Percentiles rank a stretch among this genome's conserved stretches.
These are phyloP conservation scores for Nyctanthes arbortristis DNA, from an alignment of 257 asterid genomes.

Conservation along the genomic window DNA sequence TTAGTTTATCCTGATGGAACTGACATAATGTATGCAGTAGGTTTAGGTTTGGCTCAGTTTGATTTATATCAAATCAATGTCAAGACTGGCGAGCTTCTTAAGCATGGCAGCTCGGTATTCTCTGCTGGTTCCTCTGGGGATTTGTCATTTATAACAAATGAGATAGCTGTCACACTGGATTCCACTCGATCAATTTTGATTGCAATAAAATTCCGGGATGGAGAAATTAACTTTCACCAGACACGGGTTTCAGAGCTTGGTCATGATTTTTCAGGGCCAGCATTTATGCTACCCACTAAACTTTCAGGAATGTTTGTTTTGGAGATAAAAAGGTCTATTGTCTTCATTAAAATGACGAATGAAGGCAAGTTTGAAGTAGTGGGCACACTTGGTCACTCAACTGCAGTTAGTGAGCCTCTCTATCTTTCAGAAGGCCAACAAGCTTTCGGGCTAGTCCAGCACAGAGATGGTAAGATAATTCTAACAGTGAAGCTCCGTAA, in stretches of 20 bases:
- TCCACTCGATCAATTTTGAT: constrained; percentile 68
- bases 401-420: constrained; percentile 75
- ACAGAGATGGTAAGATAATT: constrained; percentile 49
- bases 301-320: constrained; percentile 64
- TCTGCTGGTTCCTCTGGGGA: constrained; percentile 85
- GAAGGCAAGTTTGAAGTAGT: constrained; percentile 57
- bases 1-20: constrained; percentile 74
- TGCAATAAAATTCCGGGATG: constrained; percentile 55
- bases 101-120: constrained; percentile 47
- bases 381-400: constrained; percentile 51
- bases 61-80: constrained; percentile 60
- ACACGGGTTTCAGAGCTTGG: constrained; percentile 60
- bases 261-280: constrained; percentile 51
- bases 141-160: constrained; percentile 57
- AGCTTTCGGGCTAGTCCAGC: constrained; percentile 77
- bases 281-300: constrained; percentile 64
- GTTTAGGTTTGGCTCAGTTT: constrained; percentile 60
- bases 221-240: constrained; percentile 62
- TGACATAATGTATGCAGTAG: constrained; percentile 59
- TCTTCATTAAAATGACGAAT: constrained; percentile 52
- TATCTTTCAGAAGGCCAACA: constrained; percentile 60
- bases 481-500: constrained; percentile 64
- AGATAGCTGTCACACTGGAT: constrained; percentile 73
- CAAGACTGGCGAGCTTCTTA: constrained; percentile 69
- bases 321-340: constrained; percentile 36